These are phyloP conservation scores for Agaricus bisporus DNA, from an alignment of 768 basidiomycete species.

Conservation along the genomic window DNA sequence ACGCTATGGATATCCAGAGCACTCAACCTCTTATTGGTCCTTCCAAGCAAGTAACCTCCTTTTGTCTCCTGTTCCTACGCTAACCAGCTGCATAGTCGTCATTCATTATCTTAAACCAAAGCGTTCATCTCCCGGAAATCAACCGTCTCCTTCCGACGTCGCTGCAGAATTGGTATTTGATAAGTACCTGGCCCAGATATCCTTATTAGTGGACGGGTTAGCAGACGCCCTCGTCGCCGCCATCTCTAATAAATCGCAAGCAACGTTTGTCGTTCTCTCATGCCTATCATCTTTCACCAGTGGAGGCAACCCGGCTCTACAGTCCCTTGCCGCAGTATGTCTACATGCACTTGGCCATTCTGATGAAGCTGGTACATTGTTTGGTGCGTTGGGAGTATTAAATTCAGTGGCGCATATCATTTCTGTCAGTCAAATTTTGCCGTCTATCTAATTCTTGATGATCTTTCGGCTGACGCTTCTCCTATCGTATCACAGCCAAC, in stretches of 20 bases:
- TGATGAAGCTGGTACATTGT: slow-evolving; percentile 52
- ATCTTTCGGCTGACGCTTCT: not conserved
- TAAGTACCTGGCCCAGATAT: slow-evolving; percentile 54
- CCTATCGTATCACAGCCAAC: slow-evolving; percentile 43
- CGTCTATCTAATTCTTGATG: not conserved
- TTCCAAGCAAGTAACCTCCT: slow-evolving; percentile 49
- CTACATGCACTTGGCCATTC: slow-evolving; percentile 46
- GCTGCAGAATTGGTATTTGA: slow-evolving; percentile 64
- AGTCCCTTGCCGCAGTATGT: slow-evolving; percentile 67
- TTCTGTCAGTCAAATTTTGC: slow-evolving; percentile 27
- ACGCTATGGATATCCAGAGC: slow-evolving; percentile 61
- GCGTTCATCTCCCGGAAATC: slow-evolving; percentile 18
- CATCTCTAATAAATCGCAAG: slow-evolving; percentile 41
- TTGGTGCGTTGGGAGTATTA: slow-evolving; percentile 67
- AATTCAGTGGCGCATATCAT: slow-evolving; percentile 64
- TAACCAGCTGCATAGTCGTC: slow-evolving; percentile 36
- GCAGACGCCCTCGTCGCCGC: slow-evolving; percentile 59
- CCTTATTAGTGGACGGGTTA: slow-evolving; percentile 60
- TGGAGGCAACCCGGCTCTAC: slow-evolving; percentile 61
- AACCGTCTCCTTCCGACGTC: slow-evolving; percentile 37
- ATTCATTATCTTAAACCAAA: slow-evolving; percentile 58
- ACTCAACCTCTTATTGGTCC: slow-evolving; percentile 55
- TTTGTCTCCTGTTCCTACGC: not conserved
- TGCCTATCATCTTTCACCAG: slow-evolving; percentile 60
- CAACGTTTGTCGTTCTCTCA: slow-evolving; percentile 52